Base-by-base conservation (phyloP, 345 rosid species). In the Eucalyptus marginata region DNA sequence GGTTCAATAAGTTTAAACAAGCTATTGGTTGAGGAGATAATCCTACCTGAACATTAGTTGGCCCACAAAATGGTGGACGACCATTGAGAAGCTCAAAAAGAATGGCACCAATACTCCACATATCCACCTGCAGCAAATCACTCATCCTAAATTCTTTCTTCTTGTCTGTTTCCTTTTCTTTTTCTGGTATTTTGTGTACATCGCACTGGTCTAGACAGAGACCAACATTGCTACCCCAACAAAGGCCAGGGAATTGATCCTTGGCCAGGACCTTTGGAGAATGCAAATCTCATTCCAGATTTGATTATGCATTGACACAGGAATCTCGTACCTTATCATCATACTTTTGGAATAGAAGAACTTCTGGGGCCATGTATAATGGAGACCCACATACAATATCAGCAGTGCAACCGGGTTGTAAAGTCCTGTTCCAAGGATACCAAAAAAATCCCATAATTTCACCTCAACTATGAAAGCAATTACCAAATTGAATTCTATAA, bases 291-390 rank as follows among this genome's bases (percentile, higher is more conserved):
- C 83, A 36, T 40, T 76, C 83, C 83, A 71, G 14, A 44, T 71
- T 20, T 20, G 13, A n/a, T 36, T 76, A 18, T 40, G 83, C 27
- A 76, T 76, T 18, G 15, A 76, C 80, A 33, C 25, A 16, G 54
- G 27, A 66, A 46, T 31, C 54, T 12, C 11, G 49, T 36, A 94
- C 97, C 95, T 95, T 96, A 79, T 92, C 93, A 91, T 95, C 94
- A 88, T 95, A 96, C 76, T 89, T 91, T 62, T 94, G 96, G 90
- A 95, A 95, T 88, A 93, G 94, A 88, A 96, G 96, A 92, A 95
- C 95, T 89, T 95, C 96, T 86, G 96, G 96, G 86, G 97, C 97
- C 97, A 95, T 95, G 90, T 94, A 95, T n/a, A 93, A 89, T 9
- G 96, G 96, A 87, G 98, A 90, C 16, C 97, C 97, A 85, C 97